Evolutionary conservation across 2,329 filamentous ascomycete species (phyloP).

Genomic region (Cryphonectria carpinicola): DNA sequence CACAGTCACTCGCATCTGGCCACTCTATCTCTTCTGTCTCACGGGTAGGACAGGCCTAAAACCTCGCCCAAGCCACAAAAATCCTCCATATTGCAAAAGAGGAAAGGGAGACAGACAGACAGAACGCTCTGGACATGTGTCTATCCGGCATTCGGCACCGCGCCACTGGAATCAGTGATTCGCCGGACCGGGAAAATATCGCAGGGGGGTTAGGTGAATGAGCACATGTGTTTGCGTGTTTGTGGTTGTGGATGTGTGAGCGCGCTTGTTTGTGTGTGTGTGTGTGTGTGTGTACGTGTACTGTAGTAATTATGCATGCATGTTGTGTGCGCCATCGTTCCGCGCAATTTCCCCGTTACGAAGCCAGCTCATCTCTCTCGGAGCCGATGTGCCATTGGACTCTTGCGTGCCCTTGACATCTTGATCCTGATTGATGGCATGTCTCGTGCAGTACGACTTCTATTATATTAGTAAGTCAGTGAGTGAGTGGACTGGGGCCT

Average conservation of each 20-base stretch:
- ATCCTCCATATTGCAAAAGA: background rate
- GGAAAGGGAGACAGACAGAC: background rate
- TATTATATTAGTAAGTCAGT: background rate
- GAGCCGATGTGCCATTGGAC: background rate
- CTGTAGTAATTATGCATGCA: background rate
- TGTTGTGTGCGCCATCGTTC: background rate
- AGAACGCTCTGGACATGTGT: background rate
- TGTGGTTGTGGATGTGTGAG: background rate
- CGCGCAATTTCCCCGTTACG: background rate
- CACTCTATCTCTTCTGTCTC: background rate
- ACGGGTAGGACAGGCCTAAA: background rate
- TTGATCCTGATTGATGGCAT: background rate
- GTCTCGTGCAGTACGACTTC: background rate
- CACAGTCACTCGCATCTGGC: background rate
- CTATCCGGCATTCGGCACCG: background rate
- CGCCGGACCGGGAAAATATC: background rate
- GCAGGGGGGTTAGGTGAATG: background rate
- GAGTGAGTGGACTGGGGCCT: background rate
- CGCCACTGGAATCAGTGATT: background rate
- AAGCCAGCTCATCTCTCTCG: background rate
- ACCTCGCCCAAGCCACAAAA: conserved; percentile 4
- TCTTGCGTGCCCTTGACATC: background rate
- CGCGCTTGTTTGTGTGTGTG: background rate
- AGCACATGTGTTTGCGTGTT: background rate
- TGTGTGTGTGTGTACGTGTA: background rate